Evolutionary conservation across 2,329 filamentous ascomycete genomes (phyloP), one percentile per base, ranked within the genome.

Genomic region (Xylariaceae sp.): DNA sequence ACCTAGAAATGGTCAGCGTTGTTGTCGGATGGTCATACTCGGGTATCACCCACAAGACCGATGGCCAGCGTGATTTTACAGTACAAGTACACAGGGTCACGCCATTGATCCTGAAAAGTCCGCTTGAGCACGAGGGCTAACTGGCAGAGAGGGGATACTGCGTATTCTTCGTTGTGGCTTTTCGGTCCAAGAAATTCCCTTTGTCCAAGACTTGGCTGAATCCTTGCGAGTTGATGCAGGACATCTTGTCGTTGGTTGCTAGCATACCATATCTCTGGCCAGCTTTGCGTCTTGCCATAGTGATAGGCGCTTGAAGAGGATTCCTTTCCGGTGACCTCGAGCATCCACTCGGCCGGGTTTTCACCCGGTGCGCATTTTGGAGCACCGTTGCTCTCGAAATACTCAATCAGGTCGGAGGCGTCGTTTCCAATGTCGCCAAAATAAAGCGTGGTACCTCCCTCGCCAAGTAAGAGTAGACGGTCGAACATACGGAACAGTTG

Each of bases 401-500:
- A 93, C 56, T 78, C 75, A 3, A 83, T 86, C 67, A 92, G 75
- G 2, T 77, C 81, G 55, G 80, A 75, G 0, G 86, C 86, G 71
- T 88, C 83, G 59, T 85, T 72, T 62, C 89, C 89, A 58, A 92
- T 84, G 3, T 88, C 82, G 53, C 88, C 89, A 68, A 90, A 91
- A 76, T 92, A 92, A 30, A 91, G 8, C 4, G 9, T 17, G 11
- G 9, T 9, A 9, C 48, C 39, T 23, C 53, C 30, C 86, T 82
- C 84, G 30, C 85, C 84, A 11, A 92, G 77, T 75, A 92, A 88
- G 23, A 92, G 78, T 3, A 92, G 89, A 5, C 87, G 82, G 69
- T 92, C 89, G 70, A 93, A 96, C 60, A 89, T 86, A 70, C 93
- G 88, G 77, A 96, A 95, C 45, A 96, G 80, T 80, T 93, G 89